A percentile compares a stretch with the other conserved stretches of the same genome.
Conservation (phyloP, 1,139 yeast genomes). For the Ogataea hybrid region DNA sequence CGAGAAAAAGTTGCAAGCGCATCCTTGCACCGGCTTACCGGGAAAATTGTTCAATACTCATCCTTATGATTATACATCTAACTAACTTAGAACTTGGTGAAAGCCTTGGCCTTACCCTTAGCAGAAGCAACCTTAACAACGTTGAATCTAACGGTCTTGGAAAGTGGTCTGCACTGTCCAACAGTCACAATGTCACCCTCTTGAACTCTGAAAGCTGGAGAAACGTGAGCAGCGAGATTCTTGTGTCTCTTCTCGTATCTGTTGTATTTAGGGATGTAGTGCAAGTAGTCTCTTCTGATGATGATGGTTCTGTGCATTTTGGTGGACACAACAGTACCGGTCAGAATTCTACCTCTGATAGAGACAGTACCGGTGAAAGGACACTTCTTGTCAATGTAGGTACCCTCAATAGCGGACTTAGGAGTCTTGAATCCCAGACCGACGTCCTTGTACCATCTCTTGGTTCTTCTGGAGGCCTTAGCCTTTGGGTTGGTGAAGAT, state of each 20-base stretch:
- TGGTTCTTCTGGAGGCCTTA: constrained; percentile 97
- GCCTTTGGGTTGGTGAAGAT: constrained; percentile 99
- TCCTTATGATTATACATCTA: constrained; percentile 14
- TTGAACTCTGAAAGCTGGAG: constrained; percentile 99
- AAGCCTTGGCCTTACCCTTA: constrained; percentile 89
- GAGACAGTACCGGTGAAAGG: constrained; percentile 97
- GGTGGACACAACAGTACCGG: constrained; percentile 99
- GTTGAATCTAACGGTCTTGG: constrained; percentile 99
- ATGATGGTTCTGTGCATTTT: constrained; percentile 99
- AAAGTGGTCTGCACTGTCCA: constrained; percentile 99
- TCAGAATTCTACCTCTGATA: constrained; percentile 99
- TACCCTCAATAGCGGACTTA: constrained; percentile 96
- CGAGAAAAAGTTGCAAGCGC: background rate
- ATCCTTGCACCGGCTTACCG: constrained; percentile 3
- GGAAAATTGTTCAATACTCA: constrained; percentile 7
- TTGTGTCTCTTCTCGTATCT: constrained; percentile 99
- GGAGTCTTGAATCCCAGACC: constrained; percentile 99
- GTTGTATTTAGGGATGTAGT: constrained; percentile 99
- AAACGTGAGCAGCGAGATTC: constrained; percentile 99
- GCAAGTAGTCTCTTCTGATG: constrained; percentile 99
- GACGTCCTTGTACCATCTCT: constrained; percentile 99
- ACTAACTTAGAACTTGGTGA: constrained; percentile 81
- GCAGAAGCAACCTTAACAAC: constrained; percentile 94
- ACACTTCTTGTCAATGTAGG: constrained; percentile 99
- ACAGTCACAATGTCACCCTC: constrained; percentile 99